Evolutionary conservation across 2,329 filamentous ascomycete genomes (phyloP).

Genomic region (Penicillium sp.): DNA sequence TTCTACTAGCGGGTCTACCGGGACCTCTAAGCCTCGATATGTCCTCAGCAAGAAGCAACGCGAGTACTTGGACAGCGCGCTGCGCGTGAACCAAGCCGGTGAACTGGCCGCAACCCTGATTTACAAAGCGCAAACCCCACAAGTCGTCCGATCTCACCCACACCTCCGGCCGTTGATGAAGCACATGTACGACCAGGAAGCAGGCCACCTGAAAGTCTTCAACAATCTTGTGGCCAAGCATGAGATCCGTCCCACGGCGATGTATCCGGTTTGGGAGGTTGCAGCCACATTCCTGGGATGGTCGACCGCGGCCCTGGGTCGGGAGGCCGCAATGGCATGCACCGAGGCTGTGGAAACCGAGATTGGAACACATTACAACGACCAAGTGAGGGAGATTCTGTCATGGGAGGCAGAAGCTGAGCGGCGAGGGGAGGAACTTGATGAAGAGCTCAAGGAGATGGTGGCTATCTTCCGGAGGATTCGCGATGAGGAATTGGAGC

Average conservation of each 20-base stretch:
- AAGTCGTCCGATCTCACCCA: constrained; percentile 78
- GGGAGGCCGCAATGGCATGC: constrained; percentile 97
- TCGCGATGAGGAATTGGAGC: constrained; percentile 94
- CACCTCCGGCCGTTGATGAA: constrained; percentile 89
- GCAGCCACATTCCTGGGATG: constrained; percentile 84
- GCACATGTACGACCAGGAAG: constrained; percentile 99
- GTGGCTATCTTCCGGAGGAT: constrained; percentile 79
- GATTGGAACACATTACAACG: constrained; percentile 95
- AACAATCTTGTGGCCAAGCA: constrained; percentile 82
- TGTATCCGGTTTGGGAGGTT: constrained; percentile 88
- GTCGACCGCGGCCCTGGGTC: constrained; percentile 84
- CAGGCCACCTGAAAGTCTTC: constrained; percentile 83
- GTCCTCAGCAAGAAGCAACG: constrained; percentile 73
- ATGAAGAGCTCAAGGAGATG: constrained; percentile 76
- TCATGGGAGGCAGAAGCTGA: constrained; percentile 82
- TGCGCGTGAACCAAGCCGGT: constrained; percentile 96
- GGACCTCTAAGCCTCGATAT: constrained; percentile 49
- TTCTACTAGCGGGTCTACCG: constrained; percentile 36
- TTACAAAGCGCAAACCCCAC: constrained; percentile 85
- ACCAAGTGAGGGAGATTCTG: constrained; percentile 80
- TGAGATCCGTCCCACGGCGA: constrained; percentile 86
- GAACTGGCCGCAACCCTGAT: constrained; percentile 97
- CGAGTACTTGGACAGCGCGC: constrained; percentile 76
- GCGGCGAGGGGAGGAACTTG: constrained; percentile 76
- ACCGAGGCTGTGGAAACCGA: constrained; percentile 98